A percentile compares a stretch with the other conserved stretches of the same genome.
These are phyloP conservation scores for Scheffersomyces amazonensis DNA, from an alignment of 805 yeast species.

Conservation along the genomic window DNA sequence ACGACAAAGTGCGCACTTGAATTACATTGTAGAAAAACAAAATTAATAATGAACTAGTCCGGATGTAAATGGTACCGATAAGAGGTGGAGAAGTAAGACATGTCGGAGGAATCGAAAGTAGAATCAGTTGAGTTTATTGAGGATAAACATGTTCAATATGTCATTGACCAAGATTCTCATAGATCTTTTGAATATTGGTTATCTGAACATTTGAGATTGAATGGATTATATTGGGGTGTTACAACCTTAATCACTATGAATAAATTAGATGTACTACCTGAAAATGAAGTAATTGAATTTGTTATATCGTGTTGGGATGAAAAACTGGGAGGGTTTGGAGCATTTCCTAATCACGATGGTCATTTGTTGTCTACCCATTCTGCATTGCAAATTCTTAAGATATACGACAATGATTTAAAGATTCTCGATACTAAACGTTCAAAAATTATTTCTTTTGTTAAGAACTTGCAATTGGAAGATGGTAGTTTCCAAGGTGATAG, in stretches of 20 bases:
- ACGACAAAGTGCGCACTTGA: too few species aligned
- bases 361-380: conserved; percentile 83
- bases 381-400: conserved; percentile 75
- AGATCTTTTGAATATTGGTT: conserved; percentile 76
- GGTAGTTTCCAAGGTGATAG: conserved; percentile 90
- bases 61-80: too few species aligned
- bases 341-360: conserved; percentile 86
- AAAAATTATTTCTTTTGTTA: conserved; percentile 23
- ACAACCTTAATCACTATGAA: conserved; percentile 67
- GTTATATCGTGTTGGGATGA: conserved; percentile 64
- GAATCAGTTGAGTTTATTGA: not conserved
- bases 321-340: conserved; percentile 77
- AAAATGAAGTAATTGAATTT: conserved; percentile 61
- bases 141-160: conserved; percentile 33
- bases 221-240: conserved; percentile 95
- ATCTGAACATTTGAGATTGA: conserved; percentile 83
- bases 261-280: conserved; percentile 52
- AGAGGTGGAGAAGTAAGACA: too few species aligned
- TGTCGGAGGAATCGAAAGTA: not conserved
- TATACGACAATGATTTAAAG: conserved; percentile 43
- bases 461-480: conserved; percentile 46
- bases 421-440: conserved; percentile 37
- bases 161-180: conserved; percentile 33
- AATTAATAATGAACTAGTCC: too few species aligned
- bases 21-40: too few species aligned